Percentiles rank a stretch among this genome's conserved stretches.
phyloP scores from a whole-genome alignment of 2,329 filamentous ascomycete species.

The Byssochlamys sp. region DNA sequence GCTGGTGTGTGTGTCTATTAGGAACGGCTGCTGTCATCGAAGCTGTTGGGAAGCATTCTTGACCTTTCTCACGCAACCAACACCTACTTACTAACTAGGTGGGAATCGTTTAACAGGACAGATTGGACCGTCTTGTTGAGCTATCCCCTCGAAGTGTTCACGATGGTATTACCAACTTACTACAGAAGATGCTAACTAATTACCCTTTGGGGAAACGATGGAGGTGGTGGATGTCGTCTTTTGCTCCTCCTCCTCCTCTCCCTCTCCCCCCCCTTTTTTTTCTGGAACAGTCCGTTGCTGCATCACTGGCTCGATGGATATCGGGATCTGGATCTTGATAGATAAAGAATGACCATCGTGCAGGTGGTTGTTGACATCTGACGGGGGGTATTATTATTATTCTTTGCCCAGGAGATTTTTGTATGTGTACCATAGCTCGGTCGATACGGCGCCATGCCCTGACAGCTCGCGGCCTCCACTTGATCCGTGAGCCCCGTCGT shows the following conservation, averaged over 20 bases:
- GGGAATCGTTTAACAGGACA: background rate
- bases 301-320: background rate
- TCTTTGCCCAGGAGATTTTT: background rate
- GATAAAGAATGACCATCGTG: background rate
- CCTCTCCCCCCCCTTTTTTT: background rate
- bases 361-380: background rate
- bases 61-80: background rate
- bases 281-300: background rate
- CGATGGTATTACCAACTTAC: background rate
- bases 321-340: background rate
- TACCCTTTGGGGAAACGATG: background rate
- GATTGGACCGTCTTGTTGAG: background rate
- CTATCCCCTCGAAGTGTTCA: background rate
- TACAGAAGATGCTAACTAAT: too few species aligned
- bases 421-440: background rate
- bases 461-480: constrained; percentile 8
- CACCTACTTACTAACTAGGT: background rate
- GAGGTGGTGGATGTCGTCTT: background rate
- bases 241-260: background rate
- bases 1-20: background rate
- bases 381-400: background rate
- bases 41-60: background rate
- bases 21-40: background rate
- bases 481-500: constrained; percentile 8
- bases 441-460: constrained; percentile 5